These are phyloP conservation scores for Wolfiporia cocos DNA, from an alignment of 1,284 basidiomycete genomes.

Conservation along the genomic window DNA sequence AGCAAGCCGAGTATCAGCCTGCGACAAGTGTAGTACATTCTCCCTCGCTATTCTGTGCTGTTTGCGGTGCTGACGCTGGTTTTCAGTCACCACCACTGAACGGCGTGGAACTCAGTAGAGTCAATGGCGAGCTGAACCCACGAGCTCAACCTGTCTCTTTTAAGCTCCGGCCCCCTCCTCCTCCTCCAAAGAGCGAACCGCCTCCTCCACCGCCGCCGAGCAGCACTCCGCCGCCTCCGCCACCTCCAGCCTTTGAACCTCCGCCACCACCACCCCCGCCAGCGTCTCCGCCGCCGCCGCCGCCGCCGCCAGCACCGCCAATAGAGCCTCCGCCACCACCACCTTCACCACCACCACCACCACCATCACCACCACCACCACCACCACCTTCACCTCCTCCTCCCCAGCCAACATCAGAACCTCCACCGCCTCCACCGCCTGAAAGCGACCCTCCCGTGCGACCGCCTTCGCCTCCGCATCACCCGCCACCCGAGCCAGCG, in stretches of 20 bases:
- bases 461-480: slow-evolving; percentile 25
- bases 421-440: slow-evolving; percentile 18
- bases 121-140: slow-evolving; percentile 16
- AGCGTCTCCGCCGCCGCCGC: slow-evolving; percentile 11
- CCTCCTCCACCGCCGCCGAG: slow-evolving; percentile 10
- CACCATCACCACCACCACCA: slow-evolving; percentile 6
- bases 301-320: background rate
- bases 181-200: slow-evolving; percentile 12
- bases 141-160: slow-evolving; percentile 23
- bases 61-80: slow-evolving; percentile 10
- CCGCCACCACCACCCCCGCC: slow-evolving; percentile 16
- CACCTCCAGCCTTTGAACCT: slow-evolving; percentile 6
- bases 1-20: slow-evolving; percentile 25
- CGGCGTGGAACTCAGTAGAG: slow-evolving; percentile 20
- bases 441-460: slow-evolving; percentile 18
- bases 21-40: slow-evolving; percentile 20
- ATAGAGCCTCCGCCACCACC: slow-evolving; percentile 2
- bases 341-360: slow-evolving; percentile 10
- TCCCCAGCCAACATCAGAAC: slow-evolving; percentile 20
- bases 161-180: slow-evolving; percentile 21
- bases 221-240: slow-evolving; percentile 2
- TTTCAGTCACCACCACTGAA: slow-evolving; percentile 19
- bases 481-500: slow-evolving; percentile 11
- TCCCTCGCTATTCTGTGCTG: slow-evolving; percentile 10
- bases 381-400: slow-evolving; percentile 15